Evolutionary conservation across 176 grass and related monocot genomes (phyloP).

Genomic region (Eleusine coracana): DNA sequence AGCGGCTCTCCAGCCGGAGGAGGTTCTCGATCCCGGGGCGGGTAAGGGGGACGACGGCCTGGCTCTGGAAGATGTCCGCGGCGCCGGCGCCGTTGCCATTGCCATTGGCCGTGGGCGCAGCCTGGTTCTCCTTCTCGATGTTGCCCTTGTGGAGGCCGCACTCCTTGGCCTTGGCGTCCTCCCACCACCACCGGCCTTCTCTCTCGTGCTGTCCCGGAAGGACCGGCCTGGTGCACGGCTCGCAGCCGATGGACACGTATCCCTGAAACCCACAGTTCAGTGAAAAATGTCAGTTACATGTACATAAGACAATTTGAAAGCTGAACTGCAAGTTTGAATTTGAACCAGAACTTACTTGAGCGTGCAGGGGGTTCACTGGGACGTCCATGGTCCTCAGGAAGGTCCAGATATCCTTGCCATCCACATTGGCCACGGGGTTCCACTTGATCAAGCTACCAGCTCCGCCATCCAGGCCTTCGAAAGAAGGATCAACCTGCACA

Average conservation of each 20-base stretch:
- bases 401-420: slow-evolving; percentile 91
- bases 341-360: slow-evolving; percentile 45
- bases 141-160: slow-evolving; percentile 98
- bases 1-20: slow-evolving; percentile 57
- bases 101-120: slow-evolving; percentile 49
- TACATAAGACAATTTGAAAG: not conserved
- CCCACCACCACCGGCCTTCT: slow-evolving; percentile 99
- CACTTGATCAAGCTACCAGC: slow-evolving; percentile 90
- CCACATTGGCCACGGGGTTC: slow-evolving; percentile 87
- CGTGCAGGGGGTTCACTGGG: slow-evolving; percentile 84
- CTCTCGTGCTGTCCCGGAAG: slow-evolving; percentile 91
- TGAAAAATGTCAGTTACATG: not conserved
- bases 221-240: slow-evolving; percentile 94
- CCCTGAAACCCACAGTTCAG: slow-evolving; percentile 46
- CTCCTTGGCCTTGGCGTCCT: slow-evolving; percentile 95
- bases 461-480: slow-evolving; percentile 73
- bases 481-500: slow-evolving; percentile 75
- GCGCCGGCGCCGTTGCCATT: slow-evolving; percentile 58
- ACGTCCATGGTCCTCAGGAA: slow-evolving; percentile 95
- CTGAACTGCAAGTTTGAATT: not conserved
- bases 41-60: slow-evolving; percentile 65
- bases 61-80: slow-evolving; percentile 76
- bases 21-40: slow-evolving; percentile 75
- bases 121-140: slow-evolving; percentile 57
- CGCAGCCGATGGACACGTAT: slow-evolving; percentile 92